Base-by-base conservation (phyloP, 1,284 basidiomycete species). In the Leccinum subfulvum region DNA sequence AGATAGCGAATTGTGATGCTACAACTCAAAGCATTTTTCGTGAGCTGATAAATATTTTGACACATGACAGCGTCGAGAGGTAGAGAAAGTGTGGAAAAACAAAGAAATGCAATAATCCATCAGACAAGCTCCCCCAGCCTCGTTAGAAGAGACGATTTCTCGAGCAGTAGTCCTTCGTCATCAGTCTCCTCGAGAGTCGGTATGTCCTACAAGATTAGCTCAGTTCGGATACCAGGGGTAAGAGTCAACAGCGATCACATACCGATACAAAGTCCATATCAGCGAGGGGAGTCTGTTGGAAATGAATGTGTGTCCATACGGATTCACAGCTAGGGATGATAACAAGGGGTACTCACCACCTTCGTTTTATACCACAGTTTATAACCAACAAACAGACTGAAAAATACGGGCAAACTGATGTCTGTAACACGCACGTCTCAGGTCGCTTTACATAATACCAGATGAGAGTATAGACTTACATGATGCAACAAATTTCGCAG, bases 331-430 rank as follows among this genome's bases (percentile, higher is more conserved):
- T 9, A 55, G 18, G 10, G 28, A 6, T 23, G 28, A 26, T 11
- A 21, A 7, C 7, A 37, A n/a, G 9, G 6, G 30, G 59, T 57
- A 47, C 71, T 69, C 39, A 72, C 70, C 21, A 82, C 68, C 57
- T 79, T 79, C 4, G 85, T 86, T 68, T 79, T 80, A 76, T 85
- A 85, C 83, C 72, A 72, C 67, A 61, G 82, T 55, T 79, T 88
- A 84, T 81, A 71, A 21, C 66, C 62, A 3, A 68, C 5, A 52
- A 63, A 68, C 39, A 72, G 66, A 16, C 18, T 41, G 54, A 66
- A 49, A 59, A 73, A 69, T 23, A 72, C n/a, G 6, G 71, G 67
- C 1, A 72, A 33, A 41, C 65, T 74, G 54, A 72, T 66, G 51
- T 74, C 71, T 66, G 53, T 13, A 26, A 41, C 6, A 33, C 13